Evolutionary conservation across 2,329 filamentous ascomycete species (phyloP).

Genomic region (Cercospora zeina): DNA sequence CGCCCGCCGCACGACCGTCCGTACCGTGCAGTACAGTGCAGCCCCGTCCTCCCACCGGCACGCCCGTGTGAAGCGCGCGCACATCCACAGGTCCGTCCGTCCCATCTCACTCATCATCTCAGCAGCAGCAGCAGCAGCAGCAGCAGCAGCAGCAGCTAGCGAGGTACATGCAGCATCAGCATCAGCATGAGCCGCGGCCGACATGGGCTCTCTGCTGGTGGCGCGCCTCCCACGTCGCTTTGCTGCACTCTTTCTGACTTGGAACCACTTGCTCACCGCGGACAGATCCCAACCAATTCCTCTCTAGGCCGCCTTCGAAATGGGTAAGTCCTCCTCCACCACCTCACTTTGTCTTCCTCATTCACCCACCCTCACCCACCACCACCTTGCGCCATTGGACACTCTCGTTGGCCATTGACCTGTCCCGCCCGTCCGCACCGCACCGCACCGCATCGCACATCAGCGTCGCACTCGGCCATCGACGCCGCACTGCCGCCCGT

Average conservation of each 20-base stretch:
- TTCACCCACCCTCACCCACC: slow-evolving; percentile 8
- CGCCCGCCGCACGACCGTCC: neutral
- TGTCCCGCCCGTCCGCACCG: neutral
- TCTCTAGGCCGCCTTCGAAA: slow-evolving; percentile 16
- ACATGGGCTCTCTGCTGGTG: neutral
- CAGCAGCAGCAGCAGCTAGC: slow-evolving; percentile 2
- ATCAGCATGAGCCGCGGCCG: neutral
- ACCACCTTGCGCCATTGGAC: slow-evolving; percentile 2
- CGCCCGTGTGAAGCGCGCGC: no score
- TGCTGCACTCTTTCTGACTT: slow-evolving; percentile 18
- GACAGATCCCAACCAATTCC: slow-evolving; percentile 18
- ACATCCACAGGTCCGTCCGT: neutral
- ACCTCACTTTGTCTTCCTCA: neutral
- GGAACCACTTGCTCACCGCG: slow-evolving; percentile 17
- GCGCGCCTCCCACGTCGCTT: slow-evolving; percentile 19
- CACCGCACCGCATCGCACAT: neutral
- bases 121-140: neutral
- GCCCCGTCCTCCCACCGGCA: neutral
- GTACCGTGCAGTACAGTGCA: no score
- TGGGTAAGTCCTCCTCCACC: slow-evolving; percentile 20
- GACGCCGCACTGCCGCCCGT: neutral
- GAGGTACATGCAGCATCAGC: slow-evolving; percentile 10
- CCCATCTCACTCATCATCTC: neutral
- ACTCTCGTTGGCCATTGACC: slow-evolving; percentile 14
- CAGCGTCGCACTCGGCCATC: neutral